phyloP scores from a whole-genome alignment of 768 basidiomycete species.

The Punctularia strigosozonata region DNA sequence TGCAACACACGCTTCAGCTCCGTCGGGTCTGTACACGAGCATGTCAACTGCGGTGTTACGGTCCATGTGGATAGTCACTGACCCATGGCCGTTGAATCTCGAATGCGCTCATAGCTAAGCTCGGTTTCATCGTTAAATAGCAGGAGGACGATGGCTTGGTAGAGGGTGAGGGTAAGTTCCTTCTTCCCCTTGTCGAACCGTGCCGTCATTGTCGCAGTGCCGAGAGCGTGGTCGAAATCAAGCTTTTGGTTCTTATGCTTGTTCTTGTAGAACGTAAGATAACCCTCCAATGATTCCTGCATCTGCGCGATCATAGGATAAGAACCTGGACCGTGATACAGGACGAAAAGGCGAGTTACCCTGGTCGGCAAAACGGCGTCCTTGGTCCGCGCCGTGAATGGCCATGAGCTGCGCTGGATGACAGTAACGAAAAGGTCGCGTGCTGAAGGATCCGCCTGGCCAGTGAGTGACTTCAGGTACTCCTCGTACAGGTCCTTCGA shows the following conservation, averaged over 20 bases:
- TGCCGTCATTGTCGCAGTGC: conserved; percentile 66
- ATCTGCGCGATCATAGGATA: conserved; percentile 36
- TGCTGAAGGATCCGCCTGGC: conserved; percentile 17
- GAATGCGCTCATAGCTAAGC: conserved; percentile 56
- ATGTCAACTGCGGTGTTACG: conserved; percentile 11
- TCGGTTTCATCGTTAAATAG: conserved; percentile 67
- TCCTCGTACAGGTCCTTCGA: conserved; percentile 65
- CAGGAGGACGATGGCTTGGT: conserved; percentile 78
- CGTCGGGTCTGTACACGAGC: conserved; percentile 36
- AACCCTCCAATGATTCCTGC: conserved; percentile 55
- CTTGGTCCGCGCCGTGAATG: conserved; percentile 45
- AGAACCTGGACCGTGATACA: not conserved
- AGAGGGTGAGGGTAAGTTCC: conserved; percentile 84
- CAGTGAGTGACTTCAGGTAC: conserved; percentile 37
- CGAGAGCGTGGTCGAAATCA: conserved; percentile 81
- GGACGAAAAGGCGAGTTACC: conserved; percentile 23
- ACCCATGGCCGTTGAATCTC: conserved; percentile 64
- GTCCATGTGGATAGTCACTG: conserved; percentile 14
- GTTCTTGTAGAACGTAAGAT: conserved; percentile 58
- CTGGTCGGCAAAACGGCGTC: conserved; percentile 40
- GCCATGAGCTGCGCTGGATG: conserved; percentile 85
- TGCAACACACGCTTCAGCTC: conserved; percentile 83
- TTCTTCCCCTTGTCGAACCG: conserved; percentile 60
- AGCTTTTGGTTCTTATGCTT: conserved; percentile 71
- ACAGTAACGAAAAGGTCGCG: conserved; percentile 64